Percentiles rank a stretch among this genome's conserved stretches.
Conservation (phyloP, 306 rosid species). For the Dalbergia oliveri region DNA sequence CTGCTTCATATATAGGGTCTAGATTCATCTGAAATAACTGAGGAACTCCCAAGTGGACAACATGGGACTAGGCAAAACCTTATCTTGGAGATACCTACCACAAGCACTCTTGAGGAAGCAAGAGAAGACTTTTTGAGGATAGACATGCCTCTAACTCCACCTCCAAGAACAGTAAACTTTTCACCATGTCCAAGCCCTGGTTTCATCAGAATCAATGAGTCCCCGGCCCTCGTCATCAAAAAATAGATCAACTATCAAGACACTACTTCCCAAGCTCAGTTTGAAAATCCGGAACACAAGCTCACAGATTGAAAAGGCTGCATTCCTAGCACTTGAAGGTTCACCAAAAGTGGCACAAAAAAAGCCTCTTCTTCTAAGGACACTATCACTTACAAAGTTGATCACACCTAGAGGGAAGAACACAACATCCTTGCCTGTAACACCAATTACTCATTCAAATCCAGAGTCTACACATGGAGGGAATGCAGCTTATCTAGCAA, state of each 20-base stretch:
- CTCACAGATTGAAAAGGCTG: conserved; percentile 71
- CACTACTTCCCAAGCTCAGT: conserved; percentile 70
- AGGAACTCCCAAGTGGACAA: conserved; percentile 57
- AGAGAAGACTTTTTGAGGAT: conserved; percentile 62
- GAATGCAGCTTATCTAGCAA: conserved; percentile 39
- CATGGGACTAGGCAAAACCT: conserved; percentile 57
- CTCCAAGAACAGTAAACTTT: conserved; percentile 70
- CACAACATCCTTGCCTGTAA: conserved; percentile 68
- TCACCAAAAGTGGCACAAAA: conserved; percentile 52
- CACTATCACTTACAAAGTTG: conserved; percentile 63
- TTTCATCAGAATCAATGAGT: conserved; percentile 43
- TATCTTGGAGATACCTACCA: conserved; percentile 54
- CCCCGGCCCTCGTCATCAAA: conserved; percentile 64
- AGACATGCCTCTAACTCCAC: conserved; percentile 67
- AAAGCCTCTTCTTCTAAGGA: conserved; percentile 62
- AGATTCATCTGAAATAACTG: conserved; percentile 64
- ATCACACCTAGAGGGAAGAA: conserved; percentile 55
- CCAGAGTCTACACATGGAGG: conserved; percentile 71
- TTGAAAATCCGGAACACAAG: conserved; percentile 57
- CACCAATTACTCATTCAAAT: conserved; percentile 68
- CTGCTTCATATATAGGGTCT: conserved; percentile 49
- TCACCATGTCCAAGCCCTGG: conserved; percentile 69
- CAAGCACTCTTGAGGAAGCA: conserved; percentile 53
- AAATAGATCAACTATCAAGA: conserved; percentile 53
- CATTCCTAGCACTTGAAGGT: conserved; percentile 58